Percentiles rank a stretch among this genome's conserved stretches.
phyloP scores from a whole-genome alignment of 495 filamentous ascomycete species.

The Xylaria curta region DNA sequence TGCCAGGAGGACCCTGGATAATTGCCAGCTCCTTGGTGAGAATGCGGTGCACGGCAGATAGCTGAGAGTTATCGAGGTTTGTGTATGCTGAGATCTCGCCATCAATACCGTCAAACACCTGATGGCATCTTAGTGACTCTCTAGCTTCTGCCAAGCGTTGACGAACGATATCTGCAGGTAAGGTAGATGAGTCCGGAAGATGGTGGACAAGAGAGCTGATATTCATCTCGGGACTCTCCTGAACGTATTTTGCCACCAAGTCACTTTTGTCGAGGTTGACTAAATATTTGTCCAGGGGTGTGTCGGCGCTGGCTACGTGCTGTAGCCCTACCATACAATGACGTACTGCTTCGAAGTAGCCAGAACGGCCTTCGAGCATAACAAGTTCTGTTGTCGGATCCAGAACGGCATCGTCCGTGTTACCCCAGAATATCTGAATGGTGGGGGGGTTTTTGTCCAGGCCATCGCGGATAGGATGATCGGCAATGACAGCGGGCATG shows the following conservation, averaged over 20 bases:
- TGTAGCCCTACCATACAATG: slow-evolving; percentile 78
- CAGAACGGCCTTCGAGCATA: slow-evolving; percentile 75
- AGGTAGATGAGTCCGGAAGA: slow-evolving; percentile 34
- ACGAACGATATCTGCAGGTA: slow-evolving; percentile 44
- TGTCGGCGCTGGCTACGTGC: slow-evolving; percentile 63
- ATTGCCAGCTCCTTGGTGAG: slow-evolving; percentile 77
- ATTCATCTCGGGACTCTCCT: slow-evolving; percentile 41
- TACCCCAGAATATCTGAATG: slow-evolving; percentile 77
- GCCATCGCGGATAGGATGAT: slow-evolving; percentile 63
- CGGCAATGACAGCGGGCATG: slow-evolving; percentile 74
- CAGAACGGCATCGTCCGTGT: slow-evolving; percentile 62
- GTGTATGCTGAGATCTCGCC: slow-evolving; percentile 42
- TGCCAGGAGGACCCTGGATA: slow-evolving; percentile 90
- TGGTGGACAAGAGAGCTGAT: slow-evolving; percentile 43
- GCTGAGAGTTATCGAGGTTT: slow-evolving; percentile 72
- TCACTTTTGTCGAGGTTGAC: slow-evolving; percentile 51
- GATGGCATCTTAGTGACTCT: slow-evolving; percentile 27
- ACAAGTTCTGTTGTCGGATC: slow-evolving; percentile 74
- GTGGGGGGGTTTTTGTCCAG: slow-evolving; percentile 70
- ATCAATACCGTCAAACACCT: slow-evolving; percentile 52
- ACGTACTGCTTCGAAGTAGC: slow-evolving; percentile 77
- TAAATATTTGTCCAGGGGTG: slow-evolving; percentile 48
- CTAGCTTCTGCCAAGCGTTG: slow-evolving; percentile 52
- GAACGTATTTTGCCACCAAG: slow-evolving; percentile 38
- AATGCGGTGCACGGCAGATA: slow-evolving; percentile 69